Base-by-base conservation (phyloP, 1,284 basidiomycete species). In the Hypsizygus ulmarius region DNA sequence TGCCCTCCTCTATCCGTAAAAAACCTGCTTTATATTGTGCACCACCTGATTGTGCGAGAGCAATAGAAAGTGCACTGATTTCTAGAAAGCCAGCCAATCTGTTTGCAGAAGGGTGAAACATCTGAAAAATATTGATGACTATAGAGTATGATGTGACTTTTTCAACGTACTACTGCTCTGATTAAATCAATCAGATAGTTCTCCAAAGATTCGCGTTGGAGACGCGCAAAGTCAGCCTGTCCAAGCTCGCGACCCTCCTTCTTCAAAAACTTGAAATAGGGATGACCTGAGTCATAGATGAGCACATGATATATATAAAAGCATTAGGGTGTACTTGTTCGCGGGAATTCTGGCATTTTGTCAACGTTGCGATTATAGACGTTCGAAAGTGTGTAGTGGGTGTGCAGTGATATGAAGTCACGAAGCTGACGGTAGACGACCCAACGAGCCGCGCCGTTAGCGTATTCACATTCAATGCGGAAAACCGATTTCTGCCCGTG, bases 91-190 rank as follows among this genome's bases (percentile, higher is more conserved):
- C 86, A 51, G 90, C 88, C 0, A 99, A 70, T 18, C 95, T 84
- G 61, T 98, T 99, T 0, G 93, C 84, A 37, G 94, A 86, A 1
- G 96, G 92, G 59, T 94, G 90, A 71, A 98, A 98, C 90, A 98
- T 97, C 91, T 97, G 56, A n/a, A 30, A 29, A 8, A 41, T 27
- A 18, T 47, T 39, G 43, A 38, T 21, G 28, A 53, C 19, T 25
- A 45, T 50, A 51, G 32, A 48, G 50, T 33, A 30, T 14, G 28
- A 19, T 29, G 35, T 39, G 28, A 29, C 12, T 25, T 32, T 5
- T 27, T 7, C 9, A 45, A 76, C 86, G 55, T 68, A 93, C 93
- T 38, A 96, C 93, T 3, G 90, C 87, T 19, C 89, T 82, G 52
- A 97, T 93, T 9, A 99, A 77, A 47, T 85, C 83, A 37, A 97